Evolutionary conservation across 1,284 basidiomycete genomes (phyloP).

Genomic region (Melanopsichium pennsylvanicum): DNA sequence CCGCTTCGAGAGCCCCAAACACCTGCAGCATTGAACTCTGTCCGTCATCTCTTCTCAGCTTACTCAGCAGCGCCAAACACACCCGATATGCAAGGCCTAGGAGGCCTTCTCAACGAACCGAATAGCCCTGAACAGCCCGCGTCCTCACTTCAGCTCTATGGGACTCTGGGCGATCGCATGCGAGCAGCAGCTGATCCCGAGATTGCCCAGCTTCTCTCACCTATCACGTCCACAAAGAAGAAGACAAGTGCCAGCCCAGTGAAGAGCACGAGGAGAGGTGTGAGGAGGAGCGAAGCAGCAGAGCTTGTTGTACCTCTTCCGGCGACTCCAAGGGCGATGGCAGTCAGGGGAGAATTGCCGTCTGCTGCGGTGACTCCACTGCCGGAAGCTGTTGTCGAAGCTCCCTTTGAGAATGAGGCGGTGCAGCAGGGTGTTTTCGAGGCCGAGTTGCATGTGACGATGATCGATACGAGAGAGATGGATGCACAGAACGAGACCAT

Average conservation of each 20-base stretch:
- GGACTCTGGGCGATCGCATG: slow-evolving; percentile 31
- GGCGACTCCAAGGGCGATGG: slow-evolving; percentile 1
- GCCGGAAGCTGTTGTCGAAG: not conserved
- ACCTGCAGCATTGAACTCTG: slow-evolving; percentile 24
- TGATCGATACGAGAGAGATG: slow-evolving; percentile 24
- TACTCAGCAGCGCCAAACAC: slow-evolving; percentile 14
- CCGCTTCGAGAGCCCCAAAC: slow-evolving; percentile 13
- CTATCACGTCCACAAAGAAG: slow-evolving; percentile 19
- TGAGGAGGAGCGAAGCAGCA: slow-evolving; percentile 29
- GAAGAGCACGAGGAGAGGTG: slow-evolving; percentile 2
- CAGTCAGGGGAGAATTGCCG: not conserved
- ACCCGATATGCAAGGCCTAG: slow-evolving; percentile 29
- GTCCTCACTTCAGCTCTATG: slow-evolving; percentile 27
- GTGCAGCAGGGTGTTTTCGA: slow-evolving; percentile 16
- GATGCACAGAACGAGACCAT: slow-evolving; percentile 30
- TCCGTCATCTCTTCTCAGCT: slow-evolving; percentile 32
- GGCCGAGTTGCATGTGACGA: slow-evolving; percentile 35
- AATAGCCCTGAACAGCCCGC: slow-evolving; percentile 11
- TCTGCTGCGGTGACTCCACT: slow-evolving; percentile 3
- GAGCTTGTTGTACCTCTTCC: slow-evolving; percentile 14
- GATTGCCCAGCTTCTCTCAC: slow-evolving; percentile 18
- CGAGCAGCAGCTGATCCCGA: slow-evolving; percentile 34
- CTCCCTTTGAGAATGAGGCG: not conserved
- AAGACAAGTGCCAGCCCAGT: not conserved
- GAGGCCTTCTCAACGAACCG: slow-evolving; percentile 6